Evolutionary conservation across 139 green algal species (phyloP).

Genomic region (Pleodorina starrii): DNA sequence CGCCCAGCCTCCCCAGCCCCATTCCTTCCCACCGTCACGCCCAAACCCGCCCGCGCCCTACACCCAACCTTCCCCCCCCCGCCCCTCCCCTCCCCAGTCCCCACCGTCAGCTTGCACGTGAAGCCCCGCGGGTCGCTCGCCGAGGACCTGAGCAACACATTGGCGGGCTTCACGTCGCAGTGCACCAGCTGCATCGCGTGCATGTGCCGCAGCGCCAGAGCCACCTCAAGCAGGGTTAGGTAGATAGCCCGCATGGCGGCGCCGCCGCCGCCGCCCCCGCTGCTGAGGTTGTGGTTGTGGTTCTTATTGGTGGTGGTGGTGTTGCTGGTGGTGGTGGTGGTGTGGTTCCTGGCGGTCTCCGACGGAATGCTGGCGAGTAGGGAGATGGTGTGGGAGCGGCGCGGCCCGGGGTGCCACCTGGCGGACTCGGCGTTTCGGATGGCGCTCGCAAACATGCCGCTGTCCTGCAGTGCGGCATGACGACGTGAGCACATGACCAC

Average conservation of each 20-base stretch:
- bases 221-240: constrained; percentile 56
- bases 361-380: constrained; percentile 4
- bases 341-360: no score
- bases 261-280: background rate
- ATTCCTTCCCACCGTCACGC: no score
- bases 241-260: constrained; percentile 17
- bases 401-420: background rate
- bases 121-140: constrained; percentile 51
- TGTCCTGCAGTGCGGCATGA: background rate
- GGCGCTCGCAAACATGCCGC: constrained; percentile 17
- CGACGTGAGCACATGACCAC: no score
- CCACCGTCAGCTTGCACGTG: constrained; percentile 50
- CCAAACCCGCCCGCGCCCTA: no score
- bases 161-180: constrained; percentile 70
- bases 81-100: background rate
- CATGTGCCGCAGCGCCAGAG: constrained; percentile 50
- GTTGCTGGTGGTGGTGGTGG: no score
- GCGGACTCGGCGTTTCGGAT: background rate
- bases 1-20: no score
- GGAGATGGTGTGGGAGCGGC: constrained; percentile 12
- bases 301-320: no score
- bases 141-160: constrained; percentile 72
- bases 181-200: constrained; percentile 43
- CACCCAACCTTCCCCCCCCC: background rate
- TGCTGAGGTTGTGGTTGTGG: no score